Evolutionary conservation across 176 grass and related monocot genomes (phyloP), one percentile per base, ranked within the genome.

Genomic region (Zea luxurians): DNA sequence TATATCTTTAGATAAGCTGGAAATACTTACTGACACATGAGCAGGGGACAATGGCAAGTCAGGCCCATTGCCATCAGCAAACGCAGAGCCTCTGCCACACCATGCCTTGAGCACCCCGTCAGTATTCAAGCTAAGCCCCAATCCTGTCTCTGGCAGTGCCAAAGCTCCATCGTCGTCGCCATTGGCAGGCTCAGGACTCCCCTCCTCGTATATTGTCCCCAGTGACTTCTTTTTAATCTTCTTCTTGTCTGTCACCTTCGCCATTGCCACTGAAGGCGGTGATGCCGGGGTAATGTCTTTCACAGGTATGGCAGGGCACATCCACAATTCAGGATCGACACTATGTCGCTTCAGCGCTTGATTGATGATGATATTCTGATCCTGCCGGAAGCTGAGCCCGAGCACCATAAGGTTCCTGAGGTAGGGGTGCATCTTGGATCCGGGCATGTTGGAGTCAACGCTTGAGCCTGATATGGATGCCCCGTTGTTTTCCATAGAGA

Each of bases 41-140:
- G 27, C 27, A 27, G 27, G 27, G 27, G 27, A 27, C 27, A 27
- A 27, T 27, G 27, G 27, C 27, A 27, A 27, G 27, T 27, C 27
- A 27, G 27, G 27, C 27, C 27, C 27, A 27, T 27, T 27, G 38
- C 20, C n/a, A 4, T 90, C 47, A 9, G 87, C 38, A 11, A 92
- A 97, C 53, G 87, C 72, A 0, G 94, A 84, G 2, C 91, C 83
- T 27, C 80, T 81, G 59, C 86, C 80, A 12, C 85, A 83, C 94
- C 94, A 97, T 0, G 76, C 87, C 72, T 82, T 92, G 7, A 94
- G 70, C 68, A 97, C 80, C 46, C 90, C 80, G 35, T 92, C 87
- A 18, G 86, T 84, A 47, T 94, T 88, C 61, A 94, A 83, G 55
- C 89, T 94, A 52, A 97, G 85, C 20, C 91, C 91, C 48, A 97